These are phyloP conservation scores for Boletus huronensis DNA, from an alignment of 768 basidiomycete species.

Conservation along the genomic window DNA sequence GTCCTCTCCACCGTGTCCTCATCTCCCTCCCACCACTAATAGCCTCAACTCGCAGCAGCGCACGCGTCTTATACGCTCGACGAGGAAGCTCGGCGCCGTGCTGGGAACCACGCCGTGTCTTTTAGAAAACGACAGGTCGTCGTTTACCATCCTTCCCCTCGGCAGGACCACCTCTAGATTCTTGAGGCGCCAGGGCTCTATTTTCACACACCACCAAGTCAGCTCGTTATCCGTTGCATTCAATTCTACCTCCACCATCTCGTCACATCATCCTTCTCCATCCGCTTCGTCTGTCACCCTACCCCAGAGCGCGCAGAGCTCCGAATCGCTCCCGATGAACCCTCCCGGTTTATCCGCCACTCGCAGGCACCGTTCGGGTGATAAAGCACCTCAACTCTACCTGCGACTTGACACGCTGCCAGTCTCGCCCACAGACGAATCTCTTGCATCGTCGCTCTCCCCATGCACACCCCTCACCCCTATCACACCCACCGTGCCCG, in stretches of 20 bases:
- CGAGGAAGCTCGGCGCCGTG: constrained; percentile 35
- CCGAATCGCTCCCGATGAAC: constrained; percentile 7
- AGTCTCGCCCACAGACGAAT: constrained; percentile 10
- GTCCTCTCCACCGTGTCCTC: constrained; percentile 18
- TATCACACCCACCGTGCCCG: constrained; percentile 18
- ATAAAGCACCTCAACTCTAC: constrained; percentile 21
- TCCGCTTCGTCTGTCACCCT: constrained; percentile 19
- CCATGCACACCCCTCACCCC: constrained; percentile 17
- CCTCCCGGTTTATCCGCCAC: constrained; percentile 20
- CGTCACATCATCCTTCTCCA: constrained; percentile 8
- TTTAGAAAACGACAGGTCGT: constrained; percentile 25
- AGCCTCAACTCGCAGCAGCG: constrained; percentile 31
- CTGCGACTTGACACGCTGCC: constrained; percentile 21
- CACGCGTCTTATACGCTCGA: constrained; percentile 35
- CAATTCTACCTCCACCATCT: constrained; percentile 11
- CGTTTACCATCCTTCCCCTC: constrained; percentile 23
- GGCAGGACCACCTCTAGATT: constrained; percentile 15
- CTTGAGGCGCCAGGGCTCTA: constrained; percentile 33
- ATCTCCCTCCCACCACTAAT: constrained; percentile 36
- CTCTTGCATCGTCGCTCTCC: constrained; percentile 5
- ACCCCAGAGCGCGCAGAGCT: constrained; percentile 6
- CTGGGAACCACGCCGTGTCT: constrained; percentile 37
- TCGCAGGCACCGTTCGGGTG: constrained; percentile 10
- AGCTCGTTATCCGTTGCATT: constrained; percentile 23
- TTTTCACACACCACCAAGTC: constrained; percentile 24